Evolutionary conservation across 257 asterid species (phyloP).

Genomic region (Sherardia arvensis): DNA sequence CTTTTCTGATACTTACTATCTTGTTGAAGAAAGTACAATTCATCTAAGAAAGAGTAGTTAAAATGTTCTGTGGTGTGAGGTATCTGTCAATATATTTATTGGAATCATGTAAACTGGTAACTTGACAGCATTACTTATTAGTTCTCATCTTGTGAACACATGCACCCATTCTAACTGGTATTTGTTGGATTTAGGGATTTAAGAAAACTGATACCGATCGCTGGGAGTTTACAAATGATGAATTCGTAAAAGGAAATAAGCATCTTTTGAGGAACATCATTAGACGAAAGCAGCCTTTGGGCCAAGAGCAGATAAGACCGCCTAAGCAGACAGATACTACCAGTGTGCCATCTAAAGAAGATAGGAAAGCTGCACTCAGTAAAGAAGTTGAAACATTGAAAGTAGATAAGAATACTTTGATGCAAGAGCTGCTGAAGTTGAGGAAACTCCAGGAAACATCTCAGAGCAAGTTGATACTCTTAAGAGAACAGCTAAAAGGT

Average conservation of each 20-base stretch:
- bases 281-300: constrained; percentile 59
- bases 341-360: constrained; percentile 34
- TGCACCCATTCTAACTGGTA: neutral
- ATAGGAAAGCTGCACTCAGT: constrained; percentile 38
- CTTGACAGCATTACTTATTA: neutral
- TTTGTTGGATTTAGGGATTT: constrained; percentile 57
- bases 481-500: constrained; percentile 61
- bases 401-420: constrained; percentile 44
- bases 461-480: constrained; percentile 48
- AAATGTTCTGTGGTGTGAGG: neutral
- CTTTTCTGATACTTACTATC: neutral
- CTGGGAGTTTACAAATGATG: constrained; percentile 81
- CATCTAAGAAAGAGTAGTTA: neutral
- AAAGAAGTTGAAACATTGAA: constrained; percentile 79
- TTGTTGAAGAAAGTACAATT: neutral
- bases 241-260: constrained; percentile 71
- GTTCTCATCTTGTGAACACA: neutral
- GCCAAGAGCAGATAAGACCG: constrained; percentile 31
- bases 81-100: neutral
- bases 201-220: constrained; percentile 77
- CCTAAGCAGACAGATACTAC: constrained; percentile 29
- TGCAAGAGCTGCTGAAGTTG: constrained; percentile 57
- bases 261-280: constrained; percentile 68
- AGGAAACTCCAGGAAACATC: constrained; percentile 64
- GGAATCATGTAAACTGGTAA: neutral